Evolutionary conservation across 1,284 basidiomycete genomes (phyloP).

Genomic region (Cryptococcus sp.): DNA sequence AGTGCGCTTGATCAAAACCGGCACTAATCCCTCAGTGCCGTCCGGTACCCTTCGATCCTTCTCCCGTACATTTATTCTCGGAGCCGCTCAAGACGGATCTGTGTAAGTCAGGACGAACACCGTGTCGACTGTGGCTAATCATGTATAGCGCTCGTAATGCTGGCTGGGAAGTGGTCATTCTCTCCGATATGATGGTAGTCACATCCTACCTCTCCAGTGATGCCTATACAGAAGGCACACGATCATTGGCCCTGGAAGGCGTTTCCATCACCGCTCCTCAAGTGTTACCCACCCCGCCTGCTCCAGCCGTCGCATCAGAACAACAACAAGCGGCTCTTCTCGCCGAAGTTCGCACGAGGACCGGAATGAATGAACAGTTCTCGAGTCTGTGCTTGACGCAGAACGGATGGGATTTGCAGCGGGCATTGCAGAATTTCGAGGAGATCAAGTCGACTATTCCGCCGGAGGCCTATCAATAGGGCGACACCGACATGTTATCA

Average conservation of each 20-base stretch:
- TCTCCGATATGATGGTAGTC: slow-evolving; percentile 82
- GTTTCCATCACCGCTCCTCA: slow-evolving; percentile 33
- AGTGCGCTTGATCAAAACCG: slow-evolving; percentile 1
- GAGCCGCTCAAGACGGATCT: slow-evolving; percentile 72
- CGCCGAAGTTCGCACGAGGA: slow-evolving; percentile 32
- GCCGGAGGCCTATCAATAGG: slow-evolving; percentile 20
- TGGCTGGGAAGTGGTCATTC: slow-evolving; percentile 84
- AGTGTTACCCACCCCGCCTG: background rate
- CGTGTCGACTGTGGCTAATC: too few species aligned
- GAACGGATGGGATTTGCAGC: slow-evolving; percentile 73
- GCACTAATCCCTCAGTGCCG: slow-evolving; percentile 13
- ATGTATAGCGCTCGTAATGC: slow-evolving; percentile 52
- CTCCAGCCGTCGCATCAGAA: background rate
- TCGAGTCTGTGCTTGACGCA: slow-evolving; percentile 73
- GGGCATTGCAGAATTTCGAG: slow-evolving; percentile 74
- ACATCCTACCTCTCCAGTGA: slow-evolving; percentile 75
- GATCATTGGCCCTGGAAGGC: slow-evolving; percentile 34
- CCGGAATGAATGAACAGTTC: slow-evolving; percentile 69
- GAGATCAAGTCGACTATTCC: slow-evolving; percentile 47
- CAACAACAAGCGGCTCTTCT: background rate
- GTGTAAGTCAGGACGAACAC: slow-evolving; percentile 53
- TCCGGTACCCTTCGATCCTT: slow-evolving; percentile 67
- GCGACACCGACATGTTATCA: background rate
- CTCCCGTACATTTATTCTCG: slow-evolving; percentile 84
- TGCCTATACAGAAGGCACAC: slow-evolving; percentile 52